phyloP scores from a whole-genome alignment of 1,284 basidiomycete species.

The Ustilago hordei region DNA sequence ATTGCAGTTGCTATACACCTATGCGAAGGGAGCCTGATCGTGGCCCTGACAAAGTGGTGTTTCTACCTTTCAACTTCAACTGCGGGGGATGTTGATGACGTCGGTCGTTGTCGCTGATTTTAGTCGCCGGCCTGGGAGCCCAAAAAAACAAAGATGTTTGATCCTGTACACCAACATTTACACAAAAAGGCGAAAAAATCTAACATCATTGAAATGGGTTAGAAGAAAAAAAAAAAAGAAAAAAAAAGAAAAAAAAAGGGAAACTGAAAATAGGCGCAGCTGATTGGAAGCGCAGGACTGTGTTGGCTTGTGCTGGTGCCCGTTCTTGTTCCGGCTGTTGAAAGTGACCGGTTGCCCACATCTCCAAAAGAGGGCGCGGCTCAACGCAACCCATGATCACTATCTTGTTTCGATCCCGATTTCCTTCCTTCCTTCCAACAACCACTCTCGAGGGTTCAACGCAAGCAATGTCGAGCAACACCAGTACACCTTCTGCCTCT shows the following conservation, averaged over 20 bases:
- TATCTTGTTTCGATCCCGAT: neutral
- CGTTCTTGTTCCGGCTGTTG: constrained; percentile 20
- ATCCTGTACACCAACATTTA: neutral
- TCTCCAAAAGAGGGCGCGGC: neutral
- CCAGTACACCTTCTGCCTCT: neutral
- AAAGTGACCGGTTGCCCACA: constrained; percentile 37
- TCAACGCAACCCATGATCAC: neutral
- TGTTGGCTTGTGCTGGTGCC: neutral
- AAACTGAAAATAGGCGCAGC: constrained; percentile 8
- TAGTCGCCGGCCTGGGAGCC: constrained; percentile 21
- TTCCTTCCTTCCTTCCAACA: neutral
- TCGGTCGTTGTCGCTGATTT: neutral
- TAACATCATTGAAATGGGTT: neutral
- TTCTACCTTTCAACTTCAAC: too few species aligned
- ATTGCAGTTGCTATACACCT: too few species aligned
- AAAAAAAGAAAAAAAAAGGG: neutral
- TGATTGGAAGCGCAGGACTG: constrained; percentile 12
- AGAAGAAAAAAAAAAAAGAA: neutral
- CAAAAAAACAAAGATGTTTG: neutral
- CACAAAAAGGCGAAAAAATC: neutral
- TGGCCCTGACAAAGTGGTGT: too few species aligned
- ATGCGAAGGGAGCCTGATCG: too few species aligned
- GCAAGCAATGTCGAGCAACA: constrained; percentile 21
- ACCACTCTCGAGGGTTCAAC: neutral
- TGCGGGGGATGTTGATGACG: neutral